Base-by-base conservation (phyloP, 108 stramenopile genomes). In the Cyclotella atomus region DNA sequence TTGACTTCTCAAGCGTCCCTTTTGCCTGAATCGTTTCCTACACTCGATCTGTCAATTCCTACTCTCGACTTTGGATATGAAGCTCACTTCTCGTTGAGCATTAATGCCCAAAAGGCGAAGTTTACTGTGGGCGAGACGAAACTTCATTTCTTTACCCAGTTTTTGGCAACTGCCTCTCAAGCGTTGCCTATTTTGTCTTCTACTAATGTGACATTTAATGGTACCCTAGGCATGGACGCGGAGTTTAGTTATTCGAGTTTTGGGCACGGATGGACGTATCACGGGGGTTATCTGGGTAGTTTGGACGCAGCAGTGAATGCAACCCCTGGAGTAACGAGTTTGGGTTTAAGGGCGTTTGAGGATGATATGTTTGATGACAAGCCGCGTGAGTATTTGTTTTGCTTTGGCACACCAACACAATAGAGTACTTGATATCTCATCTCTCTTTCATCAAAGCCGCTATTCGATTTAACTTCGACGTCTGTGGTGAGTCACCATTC, bases 371-470 rank as follows among this genome's bases (percentile, higher is more conserved):
- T 75, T 54, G 73, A 75, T 29, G 29, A 36, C 41, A 68, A 66
- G 2, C 73, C 73, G 15, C 73, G 66, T 75, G 52, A 75, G 66
- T 71, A n/a, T n/a, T n/a, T n/a, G n/a, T n/a, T n/a, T n/a, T n/a
- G n/a, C n/a, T n/a, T n/a, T n/a, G n/a, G n/a, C n/a, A n/a, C n/a
- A n/a, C n/a, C n/a, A n/a, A n/a, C n/a, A 32, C 56, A 69, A n/a
- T 56, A 21, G 8, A 15, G 2, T 1, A 32, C 24, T 15, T 47
- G 41, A 20, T 45, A 27, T 41, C 20, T 27, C 52, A 16, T 30
- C 47, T 49, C 47, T n/a, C n/a, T 4, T 49, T 49, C 47, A 49
- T n/a, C 47, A 71, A 41, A 41, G 69, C 55, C 24, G 35, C 69
- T n/a, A 63, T 73, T 1, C 35, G 28, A 28, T 73, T 73, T 53